A percentile compares a stretch with the other conserved stretches of the same genome.
Evolutionary conservation across 805 yeast species (phyloP).

Genomic region (Nakazawaea wyomingensis): DNA sequence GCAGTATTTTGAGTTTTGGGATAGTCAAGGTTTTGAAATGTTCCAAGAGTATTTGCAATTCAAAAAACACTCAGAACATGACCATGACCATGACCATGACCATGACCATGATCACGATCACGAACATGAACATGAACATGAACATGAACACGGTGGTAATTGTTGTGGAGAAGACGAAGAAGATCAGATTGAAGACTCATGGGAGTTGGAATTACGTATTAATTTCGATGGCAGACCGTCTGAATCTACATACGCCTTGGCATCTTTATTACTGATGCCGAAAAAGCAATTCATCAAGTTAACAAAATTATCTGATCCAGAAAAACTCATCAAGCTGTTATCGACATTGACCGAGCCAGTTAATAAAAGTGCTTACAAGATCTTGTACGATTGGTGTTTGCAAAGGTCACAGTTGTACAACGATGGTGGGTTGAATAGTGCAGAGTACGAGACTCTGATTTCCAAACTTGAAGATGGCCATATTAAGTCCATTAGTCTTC

Average conservation of each 20-base stretch:
- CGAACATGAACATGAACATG: conserved; percentile 16
- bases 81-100: conserved; percentile 15
- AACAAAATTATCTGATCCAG: conserved; percentile 6
- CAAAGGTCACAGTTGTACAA: conserved; percentile 14
- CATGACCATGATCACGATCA: conserved; percentile 15
- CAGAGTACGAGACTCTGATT: conserved; percentile 15
- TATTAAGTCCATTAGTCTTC: conserved; percentile 1
- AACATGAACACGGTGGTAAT: conserved; percentile 20
- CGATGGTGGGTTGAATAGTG: conserved; percentile 13
- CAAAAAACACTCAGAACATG: conserved; percentile 6
- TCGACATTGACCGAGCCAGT: conserved; percentile 11
- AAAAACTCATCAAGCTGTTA: conserved; percentile 3
- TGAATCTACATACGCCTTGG: conserved; percentile 36
- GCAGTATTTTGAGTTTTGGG: conserved; percentile 44
- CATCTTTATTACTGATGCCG: conserved; percentile 29
- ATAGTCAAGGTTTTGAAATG: conserved; percentile 29
- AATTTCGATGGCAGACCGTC: conserved; percentile 39
- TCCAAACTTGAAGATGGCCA: not conserved
- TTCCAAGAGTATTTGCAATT: conserved; percentile 17
- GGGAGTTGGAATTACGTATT: conserved; percentile 41
- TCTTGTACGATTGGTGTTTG: conserved; percentile 17
- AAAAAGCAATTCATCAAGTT: conserved; percentile 24
- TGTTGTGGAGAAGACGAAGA: conserved; percentile 21
- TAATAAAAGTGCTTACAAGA: conserved; percentile 12
- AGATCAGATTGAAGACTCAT: conserved; percentile 30